Evolutionary conservation across 225 moss, liverwort and hornwort genomes (phyloP), one percentile per base, ranked within the genome.

Genomic region (Sphagnum tenellum): DNA sequence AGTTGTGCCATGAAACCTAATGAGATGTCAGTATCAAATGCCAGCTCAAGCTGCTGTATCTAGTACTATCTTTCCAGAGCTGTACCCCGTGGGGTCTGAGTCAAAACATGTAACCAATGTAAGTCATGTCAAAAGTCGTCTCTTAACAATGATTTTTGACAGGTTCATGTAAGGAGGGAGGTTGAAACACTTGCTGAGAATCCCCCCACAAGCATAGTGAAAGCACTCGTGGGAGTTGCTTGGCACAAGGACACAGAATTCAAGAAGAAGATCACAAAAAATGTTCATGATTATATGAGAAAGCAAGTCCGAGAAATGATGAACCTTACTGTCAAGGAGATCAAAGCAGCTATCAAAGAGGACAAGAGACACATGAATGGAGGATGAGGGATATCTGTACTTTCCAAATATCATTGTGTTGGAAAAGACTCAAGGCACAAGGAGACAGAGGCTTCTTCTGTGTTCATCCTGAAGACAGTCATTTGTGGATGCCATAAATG

Each of bases 181-280:
- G 56, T 76, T 3, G 73, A 82, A 68, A 86, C 88, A 8, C 44
- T 77, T 3, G 63, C 86, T 2, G 75, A 76, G 7, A 75, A 78
- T 45, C 84, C 89, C 10, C 70, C 88, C 4, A 59, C 66, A 14
- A 80, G 77, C 68, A 69, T 70, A 8, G 70, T 88, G 56, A 92
- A 80, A 70, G 80, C 86, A 8, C 88, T 71, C 11, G 80, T 88
- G 55, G 95, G 89, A 12, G 88, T 92, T 50, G 86, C 91, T 0
- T 95, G 94, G 94, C 89, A 89, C n/a, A 95, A 88, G 73, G 78
- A 81, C 67, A 89, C 89, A 12, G 86, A 81, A 47, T 82, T 89
- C 54, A 76, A 78, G 74, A 85, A 81, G 74, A 86, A 88, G 69
- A 96, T 89, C 48, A 88, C 78, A 4, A 89, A 85, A 67, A 89